Base-by-base conservation (phyloP, 805 yeast genomes). In the Saccharomycopsis sp. region DNA sequence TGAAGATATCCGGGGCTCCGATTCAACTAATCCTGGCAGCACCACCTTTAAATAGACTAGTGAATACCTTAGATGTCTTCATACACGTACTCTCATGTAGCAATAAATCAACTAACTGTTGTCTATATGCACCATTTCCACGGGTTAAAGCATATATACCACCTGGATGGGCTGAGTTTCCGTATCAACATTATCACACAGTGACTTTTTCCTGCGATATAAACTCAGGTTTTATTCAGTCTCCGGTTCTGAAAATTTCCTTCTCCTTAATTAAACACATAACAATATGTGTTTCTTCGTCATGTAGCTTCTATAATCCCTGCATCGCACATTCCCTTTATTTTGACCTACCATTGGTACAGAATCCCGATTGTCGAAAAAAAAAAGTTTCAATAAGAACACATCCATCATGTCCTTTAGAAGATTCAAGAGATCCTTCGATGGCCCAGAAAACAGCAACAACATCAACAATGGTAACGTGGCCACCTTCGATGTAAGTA, bases 401-500 rank as follows among this genome's bases (percentile, higher is more conserved):
- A 29, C 38, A 29, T 29, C 38, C 38, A 29, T 29, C 5, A 44
- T 44, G 49, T 44, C 49, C 22, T 44, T 5, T 12, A 44, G 49
- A 44, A 44, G 49, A 44, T 44, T 12, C 49, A 44, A 44, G 20
- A 44, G 49, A 44, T 8, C 49, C 19, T 44, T 44, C 20, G 49
- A 44, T 12, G 22, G 22, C 22, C 19, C 22, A 3, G 49, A 44
- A 17, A 44, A 44, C 22, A 17, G 22, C 19, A 44, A 44, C 49
- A n/a, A n/a, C 22, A 29, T 29, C 38, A 44, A 44, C 22, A 44
- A 44, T 19, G 49, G 49, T 44, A 44, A 44, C 49, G 49, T 44
- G 19, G 49, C 49, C 5, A 44, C 22, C 19, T 44, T 44, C 12
- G 49, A 44, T 17, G 49, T 44, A 19, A 44, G 49, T 44, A 44